Conservation (phyloP, 2,329 filamentous ascomycete genomes). For the Mycocentrospora acerina region DNA sequence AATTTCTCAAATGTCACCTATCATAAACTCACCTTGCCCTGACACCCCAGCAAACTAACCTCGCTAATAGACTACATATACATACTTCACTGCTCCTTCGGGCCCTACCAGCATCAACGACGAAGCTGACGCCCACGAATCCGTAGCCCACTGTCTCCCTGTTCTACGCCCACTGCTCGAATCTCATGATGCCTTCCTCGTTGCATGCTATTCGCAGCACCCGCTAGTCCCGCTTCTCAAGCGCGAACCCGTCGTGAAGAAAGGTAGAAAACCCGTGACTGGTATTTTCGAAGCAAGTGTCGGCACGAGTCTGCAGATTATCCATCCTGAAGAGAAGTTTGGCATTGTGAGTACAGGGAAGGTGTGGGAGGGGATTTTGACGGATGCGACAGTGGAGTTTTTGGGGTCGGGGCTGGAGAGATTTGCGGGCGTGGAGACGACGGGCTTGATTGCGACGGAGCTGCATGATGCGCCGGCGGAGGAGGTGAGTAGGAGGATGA, state of each 20-base stretch:
- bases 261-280: constrained; percentile 58
- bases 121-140: constrained; percentile 65
- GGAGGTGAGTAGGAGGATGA: constrained; percentile 66
- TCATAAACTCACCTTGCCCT: constrained; percentile 22
- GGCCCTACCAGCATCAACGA: constrained; percentile 79
- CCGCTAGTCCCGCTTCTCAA: constrained; percentile 68
- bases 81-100: constrained; percentile 66
- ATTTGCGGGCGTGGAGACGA: constrained; percentile 81
- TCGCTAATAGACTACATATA: constrained; percentile 49
- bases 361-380: constrained; percentile 77
- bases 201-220: constrained; percentile 88
- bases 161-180: constrained; percentile 51
- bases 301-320: constrained; percentile 60
- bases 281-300: constrained; percentile 90
- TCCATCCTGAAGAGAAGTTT: constrained; percentile 60
- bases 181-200: constrained; percentile 72
- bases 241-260: constrained; percentile 41
- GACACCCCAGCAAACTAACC: constrained; percentile 45
- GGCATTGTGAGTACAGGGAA: constrained; percentile 87
- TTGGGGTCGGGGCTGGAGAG: constrained; percentile 56
- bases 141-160: constrained; percentile 62
- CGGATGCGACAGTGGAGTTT: constrained; percentile 63
- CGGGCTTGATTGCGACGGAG: constrained; percentile 76
- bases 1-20: constrained; percentile 47
- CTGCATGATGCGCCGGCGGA: constrained; percentile 69